Conservation (phyloP, 495 filamentous ascomycete genomes). For the Articulospora tetracladia region DNA sequence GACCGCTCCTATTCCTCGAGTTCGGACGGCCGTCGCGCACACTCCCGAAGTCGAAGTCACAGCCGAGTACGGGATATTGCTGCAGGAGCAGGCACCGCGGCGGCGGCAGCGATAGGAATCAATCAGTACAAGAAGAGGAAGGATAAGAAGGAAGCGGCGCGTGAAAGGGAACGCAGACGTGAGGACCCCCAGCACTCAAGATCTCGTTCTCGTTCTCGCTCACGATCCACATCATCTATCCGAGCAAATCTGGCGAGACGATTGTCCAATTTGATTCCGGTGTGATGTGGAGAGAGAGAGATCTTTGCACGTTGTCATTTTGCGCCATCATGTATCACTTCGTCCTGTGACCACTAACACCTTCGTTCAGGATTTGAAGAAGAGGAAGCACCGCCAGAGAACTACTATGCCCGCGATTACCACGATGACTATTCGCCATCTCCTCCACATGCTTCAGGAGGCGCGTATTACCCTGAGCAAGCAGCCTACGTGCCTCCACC, state of each 20-base stretch:
- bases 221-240: constrained; percentile 24
- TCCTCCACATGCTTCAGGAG: constrained; percentile 49
- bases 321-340: constrained; percentile 12
- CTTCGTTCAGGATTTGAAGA: constrained; percentile 24
- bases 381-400: constrained; percentile 30
- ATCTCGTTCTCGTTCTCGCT: constrained; percentile 23
- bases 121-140: constrained; percentile 64
- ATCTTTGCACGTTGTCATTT: constrained; percentile 3
- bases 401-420: constrained; percentile 30
- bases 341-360: constrained; percentile 16
- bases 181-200: constrained; percentile 28
- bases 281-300: constrained; percentile 12
- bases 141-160: constrained; percentile 39
- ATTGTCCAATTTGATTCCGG: constrained; percentile 24
- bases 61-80: constrained; percentile 64
- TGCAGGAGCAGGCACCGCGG: constrained; percentile 64
- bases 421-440: constrained; percentile 37
- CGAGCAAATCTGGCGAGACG: constrained; percentile 17
- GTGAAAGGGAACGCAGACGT: constrained; percentile 32
- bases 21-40: constrained; percentile 27
- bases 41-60: constrained; percentile 44
- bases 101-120: constrained; percentile 73
- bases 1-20: constrained; percentile 24
- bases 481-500: constrained; percentile 42
- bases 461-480: constrained; percentile 41